Evolutionary conservation across 495 filamentous ascomycete genomes (phyloP).

Genomic region (Trichoderma parareesei): DNA sequence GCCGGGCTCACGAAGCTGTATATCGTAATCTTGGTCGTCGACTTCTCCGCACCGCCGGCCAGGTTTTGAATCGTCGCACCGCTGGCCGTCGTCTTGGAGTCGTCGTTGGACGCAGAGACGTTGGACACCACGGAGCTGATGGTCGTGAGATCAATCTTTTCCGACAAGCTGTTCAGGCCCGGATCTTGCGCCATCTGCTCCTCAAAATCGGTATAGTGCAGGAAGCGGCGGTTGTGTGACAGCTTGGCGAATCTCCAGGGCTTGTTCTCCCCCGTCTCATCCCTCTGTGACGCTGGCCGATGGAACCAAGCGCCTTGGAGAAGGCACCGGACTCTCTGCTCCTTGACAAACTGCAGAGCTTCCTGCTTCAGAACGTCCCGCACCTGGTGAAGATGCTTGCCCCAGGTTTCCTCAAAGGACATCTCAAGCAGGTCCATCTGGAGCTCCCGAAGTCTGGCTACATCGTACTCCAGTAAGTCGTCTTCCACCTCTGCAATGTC

Average conservation of each 20-base stretch:
- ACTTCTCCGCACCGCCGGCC: conserved; percentile 23
- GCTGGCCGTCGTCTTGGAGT: conserved; percentile 32
- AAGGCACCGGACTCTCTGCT: conserved; percentile 90
- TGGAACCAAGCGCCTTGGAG: conserved; percentile 88
- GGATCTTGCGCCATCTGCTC: conserved; percentile 55
- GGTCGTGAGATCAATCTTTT: conserved; percentile 82
- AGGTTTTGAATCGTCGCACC: conserved; percentile 27
- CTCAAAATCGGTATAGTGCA: conserved; percentile 89
- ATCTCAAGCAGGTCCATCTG: conserved; percentile 92
- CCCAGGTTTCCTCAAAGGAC: conserved; percentile 91
- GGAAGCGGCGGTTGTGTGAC: conserved; percentile 81
- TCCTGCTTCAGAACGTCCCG: conserved; percentile 91
- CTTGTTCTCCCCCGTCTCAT: conserved; percentile 28
- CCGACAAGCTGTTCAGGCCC: conserved; percentile 60
- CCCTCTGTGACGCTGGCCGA: conserved; percentile 37
- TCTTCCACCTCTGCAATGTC: conserved; percentile 86
- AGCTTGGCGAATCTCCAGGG: conserved; percentile 78
- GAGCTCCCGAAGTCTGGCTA: conserved; percentile 65
- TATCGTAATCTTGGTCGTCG: conserved; percentile 85
- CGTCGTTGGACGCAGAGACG: conserved; percentile 54
- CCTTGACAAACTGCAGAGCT: conserved; percentile 89
- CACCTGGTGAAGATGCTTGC: conserved; percentile 77
- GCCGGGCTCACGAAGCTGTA: conserved; percentile 54
- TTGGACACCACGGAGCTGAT: conserved; percentile 93
- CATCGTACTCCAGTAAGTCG: conserved; percentile 77